Evolutionary conservation across 352 stramenopile species (phyloP).

Genomic region (Globisporangium sylvaticum): DNA sequence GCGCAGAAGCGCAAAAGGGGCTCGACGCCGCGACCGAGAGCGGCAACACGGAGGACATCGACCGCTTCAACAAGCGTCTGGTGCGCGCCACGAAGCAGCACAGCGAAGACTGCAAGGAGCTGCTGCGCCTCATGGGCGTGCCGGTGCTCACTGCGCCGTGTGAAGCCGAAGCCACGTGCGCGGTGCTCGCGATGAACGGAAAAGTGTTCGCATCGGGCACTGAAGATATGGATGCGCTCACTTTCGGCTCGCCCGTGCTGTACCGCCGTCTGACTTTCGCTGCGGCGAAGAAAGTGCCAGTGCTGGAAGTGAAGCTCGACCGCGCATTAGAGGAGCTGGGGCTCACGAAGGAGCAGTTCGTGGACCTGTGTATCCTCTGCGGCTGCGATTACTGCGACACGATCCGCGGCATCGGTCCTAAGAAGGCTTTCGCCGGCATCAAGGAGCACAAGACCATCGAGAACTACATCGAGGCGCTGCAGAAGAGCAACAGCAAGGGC

Average conservation of each 20-base stretch:
- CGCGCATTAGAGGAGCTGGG: conserved; percentile 92
- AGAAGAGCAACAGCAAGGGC: conserved; percentile 84
- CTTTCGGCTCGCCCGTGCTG: conserved; percentile 95
- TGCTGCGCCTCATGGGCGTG: conserved; percentile 94
- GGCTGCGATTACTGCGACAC: conserved; percentile 99
- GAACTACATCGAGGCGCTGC: conserved; percentile 89
- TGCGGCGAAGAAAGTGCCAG: conserved; percentile 86
- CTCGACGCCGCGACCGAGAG: conserved; percentile 85
- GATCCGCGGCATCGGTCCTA: conserved; percentile 96
- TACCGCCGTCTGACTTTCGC: conserved; percentile 90
- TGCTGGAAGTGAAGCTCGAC: conserved; percentile 89
- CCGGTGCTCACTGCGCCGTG: conserved; percentile 95
- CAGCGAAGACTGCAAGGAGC: conserved; percentile 92
- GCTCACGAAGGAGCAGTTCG: conserved; percentile 94
- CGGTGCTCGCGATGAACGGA: conserved; percentile 89
- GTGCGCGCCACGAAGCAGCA: conserved; percentile 89
- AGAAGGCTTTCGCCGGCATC: conserved; percentile 97
- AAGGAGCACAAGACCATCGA: conserved; percentile 95
- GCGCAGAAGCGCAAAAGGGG: conserved; percentile 83
- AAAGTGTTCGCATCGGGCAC: conserved; percentile 95
- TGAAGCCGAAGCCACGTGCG: conserved; percentile 98
- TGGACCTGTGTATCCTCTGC: conserved; percentile 98
- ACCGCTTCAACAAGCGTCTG: conserved; percentile 92
- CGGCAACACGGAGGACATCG: conserved; percentile 89
- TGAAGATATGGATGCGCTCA: conserved; percentile 99